phyloP scores from a whole-genome alignment of 371 early-diverging fungal genomes.

The Rhizopus stolonifer region DNA sequence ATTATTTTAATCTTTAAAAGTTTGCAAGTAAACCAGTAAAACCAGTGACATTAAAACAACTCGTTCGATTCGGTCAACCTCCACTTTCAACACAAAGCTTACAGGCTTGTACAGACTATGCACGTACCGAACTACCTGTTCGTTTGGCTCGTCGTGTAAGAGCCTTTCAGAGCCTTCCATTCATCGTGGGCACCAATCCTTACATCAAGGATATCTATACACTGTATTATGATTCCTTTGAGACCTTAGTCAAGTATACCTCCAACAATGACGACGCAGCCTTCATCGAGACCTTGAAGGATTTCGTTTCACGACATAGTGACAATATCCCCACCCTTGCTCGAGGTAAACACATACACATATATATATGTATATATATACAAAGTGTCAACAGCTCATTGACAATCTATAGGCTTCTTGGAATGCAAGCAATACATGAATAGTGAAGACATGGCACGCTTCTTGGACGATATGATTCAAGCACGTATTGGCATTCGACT shows the following conservation, averaged over 20 bases:
- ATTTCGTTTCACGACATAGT: conserved; percentile 72
- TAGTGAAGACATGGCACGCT: conserved; percentile 66
- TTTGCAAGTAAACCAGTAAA: conserved; percentile 64
- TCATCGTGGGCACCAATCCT: conserved; percentile 91
- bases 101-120: conserved; percentile 62
- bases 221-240: conserved; percentile 82
- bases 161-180: conserved; percentile 83
- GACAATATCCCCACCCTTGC: conserved; percentile 86
- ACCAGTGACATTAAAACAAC: conserved; percentile 80
- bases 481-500: conserved; percentile 95
- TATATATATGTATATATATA: no score
- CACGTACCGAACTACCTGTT: conserved; percentile 78
- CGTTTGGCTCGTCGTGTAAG: conserved; percentile 80
- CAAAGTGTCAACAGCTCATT: no score
- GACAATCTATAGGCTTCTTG: conserved; percentile 60
- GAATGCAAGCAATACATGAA: conserved; percentile 83
- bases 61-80: conserved; percentile 71
- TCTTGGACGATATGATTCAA: conserved; percentile 88
- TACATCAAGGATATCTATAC: conserved; percentile 77
- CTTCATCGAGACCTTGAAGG: conserved; percentile 67
- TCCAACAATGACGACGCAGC: conserved; percentile 48
- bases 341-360: conserved; percentile 62
- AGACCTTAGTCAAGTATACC: conserved; percentile 60
- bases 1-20: conserved; percentile 10
- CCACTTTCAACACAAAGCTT: conserved; percentile 41